These are phyloP conservation scores for Avena atlantica DNA, from an alignment of 176 grass and related monocot genomes.

Conservation along the genomic window DNA sequence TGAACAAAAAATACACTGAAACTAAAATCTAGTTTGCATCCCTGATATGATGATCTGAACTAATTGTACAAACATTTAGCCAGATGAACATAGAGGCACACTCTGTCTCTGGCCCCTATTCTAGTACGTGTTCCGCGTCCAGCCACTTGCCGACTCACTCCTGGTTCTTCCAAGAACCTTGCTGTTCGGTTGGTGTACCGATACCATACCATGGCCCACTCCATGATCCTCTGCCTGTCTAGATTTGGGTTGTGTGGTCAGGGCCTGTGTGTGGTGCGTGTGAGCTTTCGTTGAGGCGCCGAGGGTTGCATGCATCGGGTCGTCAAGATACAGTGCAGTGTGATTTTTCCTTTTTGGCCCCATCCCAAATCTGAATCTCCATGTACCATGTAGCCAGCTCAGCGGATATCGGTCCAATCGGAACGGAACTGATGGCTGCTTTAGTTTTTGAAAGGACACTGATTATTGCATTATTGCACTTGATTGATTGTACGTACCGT, in stretches of 20 bases:
- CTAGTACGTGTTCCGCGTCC: no score
- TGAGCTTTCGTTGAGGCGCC: not conserved
- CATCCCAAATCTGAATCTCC: constrained; percentile 1
- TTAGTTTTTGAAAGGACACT: not conserved
- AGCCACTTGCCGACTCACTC: not conserved
- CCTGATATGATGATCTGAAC: no score
- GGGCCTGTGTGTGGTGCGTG: not conserved
- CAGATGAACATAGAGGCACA: no score
- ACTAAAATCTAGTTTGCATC: no score
- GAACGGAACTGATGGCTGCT: not conserved
- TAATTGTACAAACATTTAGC: no score
- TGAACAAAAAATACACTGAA: no score
- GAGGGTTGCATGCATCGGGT: no score
- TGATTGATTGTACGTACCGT: not conserved
- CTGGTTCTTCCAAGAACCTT: not conserved
- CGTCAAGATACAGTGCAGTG: no score
- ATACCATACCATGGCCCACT: no score
- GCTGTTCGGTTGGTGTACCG: not conserved
- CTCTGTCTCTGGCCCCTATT: no score
- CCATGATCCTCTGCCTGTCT: not conserved
- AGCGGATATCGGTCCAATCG: not conserved
- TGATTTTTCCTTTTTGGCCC: not conserved
- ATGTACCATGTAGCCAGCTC: not conserved
- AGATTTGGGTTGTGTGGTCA: constrained; percentile 3
- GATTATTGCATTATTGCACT: constrained; percentile 12